Base-by-base conservation (phyloP, 1,284 basidiomycete species). In the Marasmius oreades region DNA sequence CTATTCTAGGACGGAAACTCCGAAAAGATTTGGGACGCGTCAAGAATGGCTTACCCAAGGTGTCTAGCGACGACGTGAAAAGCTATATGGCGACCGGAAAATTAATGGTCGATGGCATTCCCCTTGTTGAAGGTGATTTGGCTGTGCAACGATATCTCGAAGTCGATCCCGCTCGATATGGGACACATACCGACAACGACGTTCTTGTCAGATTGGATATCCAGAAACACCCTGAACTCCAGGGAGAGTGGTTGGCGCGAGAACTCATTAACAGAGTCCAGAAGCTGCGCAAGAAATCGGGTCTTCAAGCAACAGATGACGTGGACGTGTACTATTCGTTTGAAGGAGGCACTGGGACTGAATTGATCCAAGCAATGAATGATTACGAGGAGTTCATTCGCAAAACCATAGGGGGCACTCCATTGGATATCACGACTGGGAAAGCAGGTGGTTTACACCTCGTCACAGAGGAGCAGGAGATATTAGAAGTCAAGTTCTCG, bases 201-300 rank as follows among this genome's bases (percentile, higher is more conserved):
- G 95, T 97, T 52, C 95, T 98, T 53, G 84, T 98, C 60, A 81
- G 97, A 47, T 83, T 99, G 43, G 96, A 99, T 71, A 84, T 92
- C 58, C 84, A 92, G 68, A 82, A 91, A 53, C 90, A 97, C 65
- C 82, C 90, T 1, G 94, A 97, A 64, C 82, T 99, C 55, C 86
- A 90, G 71, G 80, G 85, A 57, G 92, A 98, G 74, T 95, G 93
- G 74, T 80, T 95, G 37, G 88, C 93, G 46, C 84, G 97, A 51
- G 94, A 97, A 70, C 73, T 98, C 61, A 90, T 92, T 63, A 97
- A 97, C 67, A 90, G 96, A 53, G 90, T 99, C 51, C 97, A 99
- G 78, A 93, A 95, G 69, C 77, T 98, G 63, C 82, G 97, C 63
- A 99, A 99, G 77, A 93, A 95, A 72, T 95, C 94, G 1, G 94